Conservation (phyloP, 1,139 yeast genomes). For the Lodderomyces parapsilosis region DNA sequence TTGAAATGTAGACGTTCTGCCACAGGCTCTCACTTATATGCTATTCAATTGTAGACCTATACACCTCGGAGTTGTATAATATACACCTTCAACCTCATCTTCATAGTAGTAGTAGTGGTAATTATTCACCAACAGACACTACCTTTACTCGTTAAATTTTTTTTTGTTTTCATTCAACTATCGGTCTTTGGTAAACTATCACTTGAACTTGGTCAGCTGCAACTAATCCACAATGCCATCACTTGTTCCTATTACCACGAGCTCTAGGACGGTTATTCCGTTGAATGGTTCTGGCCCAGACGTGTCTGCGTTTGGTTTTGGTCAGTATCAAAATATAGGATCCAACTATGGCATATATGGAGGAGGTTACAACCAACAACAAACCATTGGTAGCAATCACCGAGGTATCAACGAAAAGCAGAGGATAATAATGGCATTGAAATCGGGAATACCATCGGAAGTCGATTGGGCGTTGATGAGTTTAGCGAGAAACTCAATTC, state of each 20-base stretch:
- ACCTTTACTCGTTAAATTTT: not conserved
- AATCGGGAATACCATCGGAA: conserved; percentile 58
- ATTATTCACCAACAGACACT: not conserved
- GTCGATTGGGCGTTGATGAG: conserved; percentile 65
- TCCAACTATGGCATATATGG: conserved; percentile 14
- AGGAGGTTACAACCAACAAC: conserved; percentile 13
- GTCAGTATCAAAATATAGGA: conserved; percentile 4
- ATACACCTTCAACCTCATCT: too few relatives aligned
- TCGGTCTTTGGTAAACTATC: not conserved
- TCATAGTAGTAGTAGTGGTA: too few relatives aligned
- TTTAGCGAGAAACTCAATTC: conserved; percentile 55
- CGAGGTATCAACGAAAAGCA: conserved; percentile 57
- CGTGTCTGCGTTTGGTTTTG: conserved; percentile 5
- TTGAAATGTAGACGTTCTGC: too few relatives aligned
- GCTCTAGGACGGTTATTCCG: conserved; percentile 17
- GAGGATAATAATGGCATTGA: conserved; percentile 63
- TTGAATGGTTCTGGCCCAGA: conserved; percentile 16
- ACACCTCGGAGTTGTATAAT: too few relatives aligned
- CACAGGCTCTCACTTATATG: too few relatives aligned
- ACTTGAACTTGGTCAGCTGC: not conserved
- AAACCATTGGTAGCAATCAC: conserved; percentile 45
- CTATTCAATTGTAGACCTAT: too few relatives aligned
- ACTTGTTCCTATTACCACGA: conserved; percentile 23
- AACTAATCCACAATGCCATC: conserved; percentile 9
- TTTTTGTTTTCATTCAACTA: too few relatives aligned